A percentile compares a stretch with the other conserved stretches of the same genome.
phyloP scores from a whole-genome alignment of 371 early-diverging fungal genomes.

The Encephalitozoon cuniculi region DNA sequence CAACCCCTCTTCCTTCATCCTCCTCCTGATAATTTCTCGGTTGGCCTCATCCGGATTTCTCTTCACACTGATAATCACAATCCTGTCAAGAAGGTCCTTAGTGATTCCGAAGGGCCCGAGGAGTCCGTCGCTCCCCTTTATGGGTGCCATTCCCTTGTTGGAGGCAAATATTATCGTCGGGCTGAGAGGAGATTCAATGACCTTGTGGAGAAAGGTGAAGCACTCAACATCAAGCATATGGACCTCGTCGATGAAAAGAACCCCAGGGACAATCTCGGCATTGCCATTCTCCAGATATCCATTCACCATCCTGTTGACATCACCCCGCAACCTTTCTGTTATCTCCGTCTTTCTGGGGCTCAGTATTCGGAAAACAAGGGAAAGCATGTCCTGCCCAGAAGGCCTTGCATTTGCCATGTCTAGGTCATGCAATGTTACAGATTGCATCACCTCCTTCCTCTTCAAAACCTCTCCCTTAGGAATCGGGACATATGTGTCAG shows the following conservation, averaged over 20 bases:
- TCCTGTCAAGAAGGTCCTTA: slow-evolving; percentile 27
- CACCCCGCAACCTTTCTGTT: slow-evolving; percentile 35
- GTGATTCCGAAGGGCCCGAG: slow-evolving; percentile 35
- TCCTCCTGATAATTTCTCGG: slow-evolving; percentile 22
- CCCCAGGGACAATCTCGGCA: slow-evolving; percentile 47
- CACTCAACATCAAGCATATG: slow-evolving; percentile 46
- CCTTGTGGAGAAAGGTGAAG: slow-evolving; percentile 38
- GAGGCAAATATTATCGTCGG: slow-evolving; percentile 47
- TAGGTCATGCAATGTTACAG: slow-evolving; percentile 51
- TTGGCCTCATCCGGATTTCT: neutral
- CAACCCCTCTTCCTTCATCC: slow-evolving; percentile 26
- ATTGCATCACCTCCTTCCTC: slow-evolving; percentile 47
- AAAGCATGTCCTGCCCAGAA: slow-evolving; percentile 36
- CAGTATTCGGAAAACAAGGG: slow-evolving; percentile 22
- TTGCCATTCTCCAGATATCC: slow-evolving; percentile 22
- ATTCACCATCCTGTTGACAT: slow-evolving; percentile 43
- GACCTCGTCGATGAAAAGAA: slow-evolving; percentile 54
- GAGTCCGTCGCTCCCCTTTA: neutral
- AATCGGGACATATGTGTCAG: slow-evolving; percentile 53
- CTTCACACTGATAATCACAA: slow-evolving; percentile 22
- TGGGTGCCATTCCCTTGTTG: slow-evolving; percentile 11
- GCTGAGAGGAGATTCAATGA: slow-evolving; percentile 27
- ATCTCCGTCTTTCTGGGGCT: slow-evolving; percentile 35
- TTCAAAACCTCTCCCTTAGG: slow-evolving; percentile 51
- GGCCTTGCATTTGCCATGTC: slow-evolving; percentile 45